Base-by-base conservation (phyloP, 352 stramenopile genomes). In the Elongisporangium undulatum region DNA sequence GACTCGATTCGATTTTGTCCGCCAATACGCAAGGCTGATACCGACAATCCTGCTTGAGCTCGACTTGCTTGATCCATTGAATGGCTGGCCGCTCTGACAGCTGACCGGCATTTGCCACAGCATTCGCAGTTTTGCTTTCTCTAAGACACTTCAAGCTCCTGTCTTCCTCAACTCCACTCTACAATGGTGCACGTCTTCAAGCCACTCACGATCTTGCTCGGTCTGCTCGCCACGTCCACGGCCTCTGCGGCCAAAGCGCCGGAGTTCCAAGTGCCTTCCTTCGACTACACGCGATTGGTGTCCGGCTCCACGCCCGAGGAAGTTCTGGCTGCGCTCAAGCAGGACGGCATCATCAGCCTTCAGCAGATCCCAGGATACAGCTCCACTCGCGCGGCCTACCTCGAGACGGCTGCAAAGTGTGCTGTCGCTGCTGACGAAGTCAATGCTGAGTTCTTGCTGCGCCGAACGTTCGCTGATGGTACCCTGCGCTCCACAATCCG, bases 391-490 rank as follows among this genome's bases (percentile, higher is more conserved):
- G 62, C 68, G 21, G 58, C 55, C 2, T 86, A 80, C 55, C 45
- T 88, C 12, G 19, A 56, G 10, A 71, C 65, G 10, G 75, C 78
- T 2, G 69, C 66, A 9, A 26, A 68, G 21, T 86, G 78, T 52
- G 73, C 72, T 3, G 49, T 83, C 7, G 58, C 64, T 7, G 70
- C 65, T 8, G 56, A 61, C 15, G 49, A 61, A 17, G 55, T 63
- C 38, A 52, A 58, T 4, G 51, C 21, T 15, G 53, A 62, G 13
- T 79, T 74, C 41, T 23, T 85, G 20, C 75, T 65, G 24, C 67
- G 56, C 52, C 86, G 86, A 58, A 51, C 57, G 20, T 74, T 87
- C 66, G 50, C 70, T 5, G 80, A 90, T 55, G 77, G 75, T 24
- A 90, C 77, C 24, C 58, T 64, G 19, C 80, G 77, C 2, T 61